Evolutionary conservation across 1,284 basidiomycete species (phyloP).

Genomic region (Cryptococcus depauperatus): DNA sequence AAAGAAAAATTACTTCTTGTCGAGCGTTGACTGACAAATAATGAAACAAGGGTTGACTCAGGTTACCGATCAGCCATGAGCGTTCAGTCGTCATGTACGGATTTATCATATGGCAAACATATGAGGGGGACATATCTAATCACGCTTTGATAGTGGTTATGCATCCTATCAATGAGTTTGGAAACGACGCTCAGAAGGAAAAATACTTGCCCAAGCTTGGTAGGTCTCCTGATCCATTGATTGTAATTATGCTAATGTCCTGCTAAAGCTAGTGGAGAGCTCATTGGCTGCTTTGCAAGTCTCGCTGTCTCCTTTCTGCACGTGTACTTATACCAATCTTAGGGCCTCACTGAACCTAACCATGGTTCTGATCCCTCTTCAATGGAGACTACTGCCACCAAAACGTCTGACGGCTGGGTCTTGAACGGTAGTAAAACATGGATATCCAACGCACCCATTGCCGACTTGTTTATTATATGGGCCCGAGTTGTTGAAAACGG

Average conservation of each 20-base stretch:
- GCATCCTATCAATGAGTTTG: constrained; percentile 93
- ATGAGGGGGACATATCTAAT: no score
- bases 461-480: constrained; percentile 85
- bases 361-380: constrained; percentile 88
- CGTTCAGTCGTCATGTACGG: constrained; percentile 69
- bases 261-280: constrained; percentile 65
- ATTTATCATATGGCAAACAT: background rate
- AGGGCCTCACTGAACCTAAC: constrained; percentile 87
- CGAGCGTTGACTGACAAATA: background rate
- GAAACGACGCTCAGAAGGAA: constrained; percentile 81
- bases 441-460: constrained; percentile 86
- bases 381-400: constrained; percentile 88
- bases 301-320: background rate
- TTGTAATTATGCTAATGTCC: constrained; percentile 4
- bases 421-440: constrained; percentile 91
- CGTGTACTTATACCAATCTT: constrained; percentile 1
- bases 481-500: constrained; percentile 49
- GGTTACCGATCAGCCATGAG: constrained; percentile 94
- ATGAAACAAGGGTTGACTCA: constrained; percentile 61
- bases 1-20: constrained; percentile 9
- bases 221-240: constrained; percentile 20
- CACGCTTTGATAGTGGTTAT: no score
- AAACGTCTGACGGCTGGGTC: constrained; percentile 72
- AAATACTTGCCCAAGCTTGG: constrained; percentile 80
- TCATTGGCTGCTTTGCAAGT: constrained; percentile 86